Evolutionary conservation across 2,329 filamentous ascomycete genomes (phyloP).

Genomic region (Microdochium bolleyi): DNA sequence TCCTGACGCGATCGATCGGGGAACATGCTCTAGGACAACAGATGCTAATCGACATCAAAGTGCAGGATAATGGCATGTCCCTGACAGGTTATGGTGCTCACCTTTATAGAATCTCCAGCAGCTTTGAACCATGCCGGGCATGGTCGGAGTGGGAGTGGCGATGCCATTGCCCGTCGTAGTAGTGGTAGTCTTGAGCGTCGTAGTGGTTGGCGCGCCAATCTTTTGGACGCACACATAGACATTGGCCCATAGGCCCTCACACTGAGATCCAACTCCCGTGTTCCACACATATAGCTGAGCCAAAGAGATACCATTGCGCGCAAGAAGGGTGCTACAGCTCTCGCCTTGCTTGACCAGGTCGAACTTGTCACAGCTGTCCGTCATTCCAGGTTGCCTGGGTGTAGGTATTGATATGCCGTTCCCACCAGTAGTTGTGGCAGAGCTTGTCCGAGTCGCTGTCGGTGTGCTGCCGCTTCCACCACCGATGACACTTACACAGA

Average conservation of each 20-base stretch:
- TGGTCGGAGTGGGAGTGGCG: not conserved
- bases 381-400: conserved; percentile 19
- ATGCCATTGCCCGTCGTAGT: not conserved
- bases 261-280: conserved; percentile 5
- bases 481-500: not conserved
- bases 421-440: not conserved
- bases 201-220: not conserved
- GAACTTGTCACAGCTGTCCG: conserved; percentile 19
- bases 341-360: conserved; percentile 12
- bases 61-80: no score
- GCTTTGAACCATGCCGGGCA: not conserved
- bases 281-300: conserved; percentile 16
- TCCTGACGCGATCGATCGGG: no score
- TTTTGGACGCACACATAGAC: conserved; percentile 3
- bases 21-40: no score
- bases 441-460: conserved; percentile 4
- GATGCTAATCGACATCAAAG: no score
- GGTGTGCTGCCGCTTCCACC: not conserved
- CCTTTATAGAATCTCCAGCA: not conserved
- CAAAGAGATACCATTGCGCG: conserved; percentile 10
- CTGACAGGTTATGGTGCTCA: no score
- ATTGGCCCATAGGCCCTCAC: conserved; percentile 3
- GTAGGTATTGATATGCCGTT: conserved; percentile 17
- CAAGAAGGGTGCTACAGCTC: conserved; percentile 14
- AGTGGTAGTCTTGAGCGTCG: no score